Percentiles rank a stretch among this genome's conserved stretches.
Evolutionary conservation across 768 basidiomycete genomes (phyloP).

Genomic region (Podaxis sp.): DNA sequence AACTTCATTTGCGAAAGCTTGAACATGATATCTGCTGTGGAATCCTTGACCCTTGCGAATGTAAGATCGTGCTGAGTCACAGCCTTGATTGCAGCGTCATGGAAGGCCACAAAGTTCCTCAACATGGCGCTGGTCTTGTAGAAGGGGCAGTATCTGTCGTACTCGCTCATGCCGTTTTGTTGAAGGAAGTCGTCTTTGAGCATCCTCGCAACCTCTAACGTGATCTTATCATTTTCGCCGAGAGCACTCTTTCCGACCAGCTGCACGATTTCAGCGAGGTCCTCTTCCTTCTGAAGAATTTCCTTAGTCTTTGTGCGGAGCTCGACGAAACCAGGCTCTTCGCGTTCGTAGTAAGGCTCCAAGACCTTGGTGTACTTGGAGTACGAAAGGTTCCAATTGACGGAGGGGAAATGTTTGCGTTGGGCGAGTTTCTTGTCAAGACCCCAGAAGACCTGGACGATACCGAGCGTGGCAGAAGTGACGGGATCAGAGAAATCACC

Average conservation of each 20-base stretch:
- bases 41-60: conserved; percentile 85
- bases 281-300: conserved; percentile 98
- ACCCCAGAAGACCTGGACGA: conserved; percentile 99
- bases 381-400: conserved; percentile 99
- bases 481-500: conserved; percentile 99
- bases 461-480: conserved; percentile 94
- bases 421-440: conserved; percentile 99
- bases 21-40: conserved; percentile 86
- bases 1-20: conserved; percentile 99
- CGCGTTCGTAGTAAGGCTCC: conserved; percentile 88
- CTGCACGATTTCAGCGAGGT: conserved; percentile 98
- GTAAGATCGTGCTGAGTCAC: conserved; percentile 83
- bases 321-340: conserved; percentile 94
- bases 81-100: conserved; percentile 85
- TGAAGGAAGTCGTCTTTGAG: conserved; percentile 97
- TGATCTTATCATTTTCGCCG: conserved; percentile 97
- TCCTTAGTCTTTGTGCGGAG: conserved; percentile 91
- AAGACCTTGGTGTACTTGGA: conserved; percentile 97
- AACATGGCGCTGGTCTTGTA: conserved; percentile 99
- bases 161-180: conserved; percentile 98
- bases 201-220: conserved; percentile 95
- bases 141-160: conserved; percentile 97
- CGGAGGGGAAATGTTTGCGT: conserved; percentile 99
- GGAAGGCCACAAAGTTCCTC: conserved; percentile 91
- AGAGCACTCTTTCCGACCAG: conserved; percentile 98